Conservation (phyloP, 106 monocot species). For the Dendrobium catenatum region DNA sequence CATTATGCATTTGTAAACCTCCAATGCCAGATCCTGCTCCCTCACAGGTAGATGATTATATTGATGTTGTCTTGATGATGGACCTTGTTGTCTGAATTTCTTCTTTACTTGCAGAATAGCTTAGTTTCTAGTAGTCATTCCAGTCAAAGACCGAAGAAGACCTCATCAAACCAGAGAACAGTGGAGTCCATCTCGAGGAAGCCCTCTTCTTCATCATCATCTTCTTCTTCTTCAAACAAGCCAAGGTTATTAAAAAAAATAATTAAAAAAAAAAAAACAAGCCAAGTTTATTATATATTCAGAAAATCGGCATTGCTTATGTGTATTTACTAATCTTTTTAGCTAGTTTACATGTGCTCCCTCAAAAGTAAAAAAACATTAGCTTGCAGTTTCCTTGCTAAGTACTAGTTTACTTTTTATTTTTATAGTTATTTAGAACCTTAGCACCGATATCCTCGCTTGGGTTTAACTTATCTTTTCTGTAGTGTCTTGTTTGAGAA, state of each 20-base stretch:
- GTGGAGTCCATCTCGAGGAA: conserved; percentile 14
- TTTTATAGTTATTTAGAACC: neutral
- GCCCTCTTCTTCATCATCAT: conserved; percentile 48
- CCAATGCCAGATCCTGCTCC: conserved; percentile 48
- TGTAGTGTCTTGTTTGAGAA: neutral
- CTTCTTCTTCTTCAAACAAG: conserved; percentile 50
- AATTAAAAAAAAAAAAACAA: conserved; percentile 18
- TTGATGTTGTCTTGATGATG: conserved; percentile 5
- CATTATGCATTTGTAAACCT: conserved; percentile 86
- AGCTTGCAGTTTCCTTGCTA: neutral
- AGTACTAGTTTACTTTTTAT: neutral
- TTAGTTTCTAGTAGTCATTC: conserved; percentile 28
- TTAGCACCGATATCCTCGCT: neutral
- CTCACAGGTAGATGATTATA: conserved; percentile 12
- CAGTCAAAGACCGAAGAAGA: conserved; percentile 59
- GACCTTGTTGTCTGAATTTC: neutral
- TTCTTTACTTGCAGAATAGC: conserved; percentile 13
- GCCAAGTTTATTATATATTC: conserved; percentile 45
- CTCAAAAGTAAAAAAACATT: neutral
- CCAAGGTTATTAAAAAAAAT: conserved; percentile 41
- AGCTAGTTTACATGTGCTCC: neutral
- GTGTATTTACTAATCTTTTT: neutral
- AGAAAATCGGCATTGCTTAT: neutral
- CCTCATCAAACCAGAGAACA: conserved; percentile 8
- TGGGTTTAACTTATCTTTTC: neutral